A percentile compares a stretch with the other conserved stretches of the same genome.
These are phyloP conservation scores for Immersiporthe knoxdaviesiana DNA, from an alignment of 2,329 filamentous ascomycete genomes.

Conservation along the genomic window DNA sequence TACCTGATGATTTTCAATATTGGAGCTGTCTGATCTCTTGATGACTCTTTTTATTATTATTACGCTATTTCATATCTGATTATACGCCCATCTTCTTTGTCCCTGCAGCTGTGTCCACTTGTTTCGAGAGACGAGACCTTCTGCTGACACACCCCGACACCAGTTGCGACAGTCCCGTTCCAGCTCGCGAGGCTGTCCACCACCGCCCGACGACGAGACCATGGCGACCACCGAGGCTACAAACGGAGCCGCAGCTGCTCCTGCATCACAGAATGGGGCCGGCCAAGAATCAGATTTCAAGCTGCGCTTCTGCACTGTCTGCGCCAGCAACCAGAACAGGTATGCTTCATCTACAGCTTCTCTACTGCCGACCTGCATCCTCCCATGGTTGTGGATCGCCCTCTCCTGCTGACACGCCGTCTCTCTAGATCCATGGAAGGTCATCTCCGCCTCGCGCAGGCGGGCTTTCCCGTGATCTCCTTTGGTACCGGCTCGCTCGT, in stretches of 20 bases:
- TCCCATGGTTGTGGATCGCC: background rate
- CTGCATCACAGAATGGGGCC: slow-evolving; percentile 45
- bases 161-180: background rate
- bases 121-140: background rate
- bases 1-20: slow-evolving; percentile 64
- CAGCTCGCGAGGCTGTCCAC: slow-evolving; percentile 18
- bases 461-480: slow-evolving; percentile 92
- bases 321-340: slow-evolving; percentile 97
- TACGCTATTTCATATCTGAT: slow-evolving; percentile 40
- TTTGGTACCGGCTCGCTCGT: slow-evolving; percentile 97
- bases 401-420: slow-evolving; percentile 8
- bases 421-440: slow-evolving; percentile 87
- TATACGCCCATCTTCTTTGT: background rate
- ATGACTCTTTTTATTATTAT: slow-evolving; percentile 50
- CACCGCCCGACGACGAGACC: slow-evolving; percentile 31
- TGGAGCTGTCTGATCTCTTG: slow-evolving; percentile 74
- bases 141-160: slow-evolving; percentile 12
- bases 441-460: slow-evolving; percentile 87
- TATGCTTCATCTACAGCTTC: slow-evolving; percentile 47
- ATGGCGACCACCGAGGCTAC: slow-evolving; percentile 40
- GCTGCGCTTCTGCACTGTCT: slow-evolving; percentile 97
- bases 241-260: slow-evolving; percentile 43
- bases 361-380: slow-evolving; percentile 8
- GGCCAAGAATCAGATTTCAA: slow-evolving; percentile 69
- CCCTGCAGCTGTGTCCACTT: background rate